Base-by-base conservation (phyloP, 129 eudicot genomes). In the Glebionis coronaria region DNA sequence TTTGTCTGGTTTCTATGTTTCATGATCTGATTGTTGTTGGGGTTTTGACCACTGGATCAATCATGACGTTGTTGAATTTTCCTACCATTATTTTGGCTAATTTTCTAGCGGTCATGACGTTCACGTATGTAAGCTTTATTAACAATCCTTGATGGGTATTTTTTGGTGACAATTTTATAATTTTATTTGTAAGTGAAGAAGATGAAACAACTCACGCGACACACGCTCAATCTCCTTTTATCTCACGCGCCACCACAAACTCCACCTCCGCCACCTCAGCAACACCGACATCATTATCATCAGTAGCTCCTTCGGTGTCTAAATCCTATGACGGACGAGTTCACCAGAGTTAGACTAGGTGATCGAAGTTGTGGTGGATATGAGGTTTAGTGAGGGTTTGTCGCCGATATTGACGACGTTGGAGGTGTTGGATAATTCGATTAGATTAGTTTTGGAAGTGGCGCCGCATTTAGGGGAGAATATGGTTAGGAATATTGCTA, bases 281-380 rank as follows among this genome's bases (percentile, higher is more conserved):
- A 23, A 2, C 25, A n/a, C n/a, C n/a, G n/a, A n/a, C n/a, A n/a
- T n/a, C n/a, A n/a, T n/a, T n/a, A n/a, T 56, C 63, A 19, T 40
- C 80, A 0, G 42, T 23, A 4, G 20, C 74, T 59, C 29, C 65
- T 58, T 42, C 80, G 0, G 64, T 9, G 5, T 3, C 44, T 3
- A 50, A 50, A 61, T 68, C 80, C 19, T 15, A 62, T 2, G 65
- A 61, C 7, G 80, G 84, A 80, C 3, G 84, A 80, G 78, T 75
- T 75, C 62, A 80, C 81, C 15, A 81, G 84, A 8, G 57, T 74
- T 8, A 81, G 80, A 2, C 59, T 97, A 93, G 82, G 96, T 93
- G 16, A 93, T 93, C 12, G 98, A 97, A 56, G 98, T 97, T 9
- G 98, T 93, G 10, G 98, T 92, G 27, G 98, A 92, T 60, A 96